These are phyloP conservation scores for Candida chilensis DNA, from an alignment of 805 yeast genomes.

Conservation along the genomic window DNA sequence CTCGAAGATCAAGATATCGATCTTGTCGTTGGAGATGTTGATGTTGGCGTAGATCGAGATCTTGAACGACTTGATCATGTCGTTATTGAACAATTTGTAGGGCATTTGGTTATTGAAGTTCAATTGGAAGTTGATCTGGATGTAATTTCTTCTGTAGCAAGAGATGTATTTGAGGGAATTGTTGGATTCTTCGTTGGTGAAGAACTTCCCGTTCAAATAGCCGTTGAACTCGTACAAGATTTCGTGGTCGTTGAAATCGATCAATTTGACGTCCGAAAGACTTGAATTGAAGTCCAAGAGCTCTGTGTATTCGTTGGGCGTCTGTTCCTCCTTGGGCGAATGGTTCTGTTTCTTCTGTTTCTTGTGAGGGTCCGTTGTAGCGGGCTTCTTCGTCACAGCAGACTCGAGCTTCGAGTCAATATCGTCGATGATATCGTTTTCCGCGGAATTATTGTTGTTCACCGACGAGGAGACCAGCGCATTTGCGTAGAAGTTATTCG, in stretches of 20 bases:
- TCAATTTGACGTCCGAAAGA: conserved; percentile 6
- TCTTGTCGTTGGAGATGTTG: conserved; percentile 14
- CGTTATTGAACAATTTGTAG: conserved; percentile 1
- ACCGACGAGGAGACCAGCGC: not conserved
- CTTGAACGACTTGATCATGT: conserved; percentile 7
- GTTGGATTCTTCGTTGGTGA: conserved; percentile 25
- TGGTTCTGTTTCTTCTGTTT: not conserved
- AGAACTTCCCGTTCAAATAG: conserved; percentile 28
- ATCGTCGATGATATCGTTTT: not conserved
- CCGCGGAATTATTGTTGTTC: not conserved
- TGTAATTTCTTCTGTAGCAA: conserved; percentile 32
- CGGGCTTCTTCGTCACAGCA: too few species aligned
- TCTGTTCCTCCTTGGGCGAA: not conserved
- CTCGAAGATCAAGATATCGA: conserved; percentile 18
- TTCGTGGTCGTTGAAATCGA: conserved; percentile 18
- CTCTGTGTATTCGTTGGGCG: not conserved
- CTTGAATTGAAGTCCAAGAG: not conserved
- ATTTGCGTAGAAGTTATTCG: not conserved
- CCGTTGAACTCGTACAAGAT: conserved; percentile 18
- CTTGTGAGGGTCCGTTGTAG: too few species aligned
- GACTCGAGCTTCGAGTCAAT: not conserved
- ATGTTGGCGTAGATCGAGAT: conserved; percentile 26
- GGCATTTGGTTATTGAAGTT: conserved; percentile 1
- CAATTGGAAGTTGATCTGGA: conserved; percentile 16
- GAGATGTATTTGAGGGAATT: conserved; percentile 29